Conservation (phyloP, 202 grass and related monocot genomes). For the Setaria italica region DNA sequence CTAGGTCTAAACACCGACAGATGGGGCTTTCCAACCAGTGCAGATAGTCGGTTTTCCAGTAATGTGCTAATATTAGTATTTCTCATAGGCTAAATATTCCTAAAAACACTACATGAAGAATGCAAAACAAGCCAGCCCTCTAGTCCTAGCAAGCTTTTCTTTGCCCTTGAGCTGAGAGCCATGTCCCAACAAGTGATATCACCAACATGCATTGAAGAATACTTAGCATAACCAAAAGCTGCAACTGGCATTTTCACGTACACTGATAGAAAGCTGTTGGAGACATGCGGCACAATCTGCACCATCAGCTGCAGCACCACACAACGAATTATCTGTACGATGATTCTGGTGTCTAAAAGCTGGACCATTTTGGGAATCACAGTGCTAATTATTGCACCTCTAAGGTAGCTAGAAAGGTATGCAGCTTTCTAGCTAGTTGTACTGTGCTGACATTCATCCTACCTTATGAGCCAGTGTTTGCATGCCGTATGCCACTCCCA, state of each 20-base stretch:
- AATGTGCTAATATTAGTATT: not conserved
- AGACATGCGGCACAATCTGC: conserved; percentile 38
- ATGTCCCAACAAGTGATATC: not conserved
- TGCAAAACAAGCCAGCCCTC: not conserved
- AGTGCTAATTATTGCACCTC: conserved; percentile 17
- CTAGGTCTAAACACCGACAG: too few relatives aligned
- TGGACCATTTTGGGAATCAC: conserved; percentile 17
- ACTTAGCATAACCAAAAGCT: conserved; percentile 20
- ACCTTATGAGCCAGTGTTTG: not conserved
- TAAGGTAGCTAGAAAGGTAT: conserved; percentile 11
- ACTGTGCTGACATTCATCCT: conserved; percentile 9
- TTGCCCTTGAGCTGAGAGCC: not conserved
- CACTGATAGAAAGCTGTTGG: conserved; percentile 21
- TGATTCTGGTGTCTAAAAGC: conserved; percentile 25
- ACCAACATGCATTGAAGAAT: conserved; percentile 27
- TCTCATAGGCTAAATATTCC: not conserved
- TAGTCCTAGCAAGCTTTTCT: not conserved
- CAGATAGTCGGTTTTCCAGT: too few relatives aligned
- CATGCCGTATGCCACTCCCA: not conserved
- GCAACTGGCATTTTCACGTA: conserved; percentile 24
- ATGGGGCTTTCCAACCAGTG: too few relatives aligned
- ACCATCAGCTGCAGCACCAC: conserved; percentile 29
- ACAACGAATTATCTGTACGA: conserved; percentile 33
- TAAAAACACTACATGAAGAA: not conserved
- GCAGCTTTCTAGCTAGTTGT: not conserved